A percentile compares a stretch with the other conserved stretches of the same genome.
phyloP scores from a whole-genome alignment of 2,329 filamentous ascomycete species.

The Botrytis medusae region DNA sequence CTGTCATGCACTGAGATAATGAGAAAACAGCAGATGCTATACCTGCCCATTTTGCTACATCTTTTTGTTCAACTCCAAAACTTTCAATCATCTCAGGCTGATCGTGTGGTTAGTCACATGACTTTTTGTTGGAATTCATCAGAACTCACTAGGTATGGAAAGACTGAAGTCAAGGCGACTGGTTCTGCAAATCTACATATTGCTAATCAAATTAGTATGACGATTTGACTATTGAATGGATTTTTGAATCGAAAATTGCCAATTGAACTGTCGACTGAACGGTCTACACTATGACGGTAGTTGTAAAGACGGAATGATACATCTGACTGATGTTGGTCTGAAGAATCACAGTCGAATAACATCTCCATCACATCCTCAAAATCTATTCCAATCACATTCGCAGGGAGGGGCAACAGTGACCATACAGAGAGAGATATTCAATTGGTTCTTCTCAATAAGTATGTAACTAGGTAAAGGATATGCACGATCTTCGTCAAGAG shows the following conservation, averaged over 20 bases:
- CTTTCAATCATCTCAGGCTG: slow-evolving; percentile 81
- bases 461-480: not conserved
- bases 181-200: slow-evolving; percentile 79
- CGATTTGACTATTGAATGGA: not conserved
- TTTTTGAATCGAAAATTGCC: not conserved
- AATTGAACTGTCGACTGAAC: not conserved
- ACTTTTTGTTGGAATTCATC: not conserved
- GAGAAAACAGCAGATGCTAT: slow-evolving; percentile 72
- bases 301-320: not conserved
- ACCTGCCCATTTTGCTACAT: slow-evolving; percentile 80
- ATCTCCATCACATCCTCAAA: not conserved
- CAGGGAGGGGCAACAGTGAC: not conserved
- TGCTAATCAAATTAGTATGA: slow-evolving; percentile 47
- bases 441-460: not conserved
- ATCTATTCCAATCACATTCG: slow-evolving; percentile 11
- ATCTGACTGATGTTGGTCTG: not conserved
- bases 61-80: slow-evolving; percentile 68
- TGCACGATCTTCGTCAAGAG: not conserved
- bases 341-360: not conserved
- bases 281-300: not conserved
- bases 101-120: slow-evolving; percentile 41
- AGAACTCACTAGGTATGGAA: slow-evolving; percentile 45
- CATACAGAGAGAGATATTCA: not conserved
- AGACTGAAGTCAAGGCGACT: slow-evolving; percentile 58
- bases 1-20: slow-evolving; percentile 67